Evolutionary conservation across 2,329 filamentous ascomycete genomes (phyloP), one percentile per base, ranked within the genome.

Genomic region (Fusarium sp.): DNA sequence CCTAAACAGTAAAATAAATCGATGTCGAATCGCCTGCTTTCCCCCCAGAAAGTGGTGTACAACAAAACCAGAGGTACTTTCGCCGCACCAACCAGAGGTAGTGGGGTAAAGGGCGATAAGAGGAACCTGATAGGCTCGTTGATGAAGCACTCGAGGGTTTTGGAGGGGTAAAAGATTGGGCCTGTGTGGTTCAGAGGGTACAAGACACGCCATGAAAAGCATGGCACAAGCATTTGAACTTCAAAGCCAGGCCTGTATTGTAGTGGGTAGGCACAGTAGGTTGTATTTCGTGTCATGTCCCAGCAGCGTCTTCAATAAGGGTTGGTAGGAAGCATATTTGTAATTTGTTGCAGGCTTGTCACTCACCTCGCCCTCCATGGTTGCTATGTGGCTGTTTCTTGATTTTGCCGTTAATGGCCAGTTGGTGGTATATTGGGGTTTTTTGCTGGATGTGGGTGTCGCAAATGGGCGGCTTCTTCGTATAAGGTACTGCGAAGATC

Each of bases 361-460:
- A 77, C 76, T 78, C 68, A 78, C 76, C 66, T 78, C 69, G 69
- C 73, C 75, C 44, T 78, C 76, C 76, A 78, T 78, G 75, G 48
- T 74, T 66, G 57, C 59, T 70, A 28, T 52, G 58, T 63, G 47
- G 54, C 58, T 69, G 48, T 48, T 67, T 69, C 57, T 74, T 60
- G 48, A 31, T 41, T 48, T 48, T 66, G 65, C 44, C 56, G 42
- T 51, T 66, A 63, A 55, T 51, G 72, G 62, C 65, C 55, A 58
- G 58, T 36, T 62, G 58, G 42, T 71, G 57, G 15, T 39, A 31
- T 73, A 65, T 68, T 45, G 45, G 59, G 28, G 22, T 28, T 69
- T 71, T 58, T 58, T 62, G 49, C 59, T 63, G 59, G 28, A 55
- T 75, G 72, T 71, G 61, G 69, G 51, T 73, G 72, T 67, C 49